phyloP scores from a whole-genome alignment of 192 early-diverging fungal genomes.

The Lunasporangiospora selenospora region DNA sequence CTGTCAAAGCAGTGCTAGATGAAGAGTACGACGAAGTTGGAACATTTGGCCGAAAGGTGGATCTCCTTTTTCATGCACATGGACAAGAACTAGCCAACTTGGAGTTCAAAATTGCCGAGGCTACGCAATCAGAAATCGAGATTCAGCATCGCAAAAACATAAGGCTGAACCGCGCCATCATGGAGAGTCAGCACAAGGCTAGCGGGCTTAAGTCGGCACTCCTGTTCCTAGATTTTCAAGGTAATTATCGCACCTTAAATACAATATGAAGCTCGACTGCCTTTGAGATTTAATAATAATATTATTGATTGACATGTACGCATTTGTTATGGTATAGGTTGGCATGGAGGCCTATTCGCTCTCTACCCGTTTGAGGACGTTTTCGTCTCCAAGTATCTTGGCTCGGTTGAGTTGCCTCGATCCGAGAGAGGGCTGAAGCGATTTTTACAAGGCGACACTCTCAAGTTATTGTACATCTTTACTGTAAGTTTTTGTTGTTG shows the following conservation, averaged over 20 bases:
- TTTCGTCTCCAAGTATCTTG: slow-evolving; percentile 9
- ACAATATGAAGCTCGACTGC: slow-evolving; percentile 2
- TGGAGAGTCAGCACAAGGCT: slow-evolving; percentile 8
- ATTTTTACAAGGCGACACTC: slow-evolving; percentile 4
- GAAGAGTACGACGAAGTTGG: slow-evolving; percentile 10
- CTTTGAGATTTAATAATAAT: slow-evolving; percentile 5
- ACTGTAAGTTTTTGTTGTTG: slow-evolving; percentile 11
- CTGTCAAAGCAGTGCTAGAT: slow-evolving; percentile 6
- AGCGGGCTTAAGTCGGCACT: slow-evolving; percentile 1
- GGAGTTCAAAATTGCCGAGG: slow-evolving; percentile 13
- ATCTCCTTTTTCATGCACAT: slow-evolving; percentile 3
- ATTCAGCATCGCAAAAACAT: slow-evolving; percentile 15
- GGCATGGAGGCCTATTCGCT: slow-evolving; percentile 10
- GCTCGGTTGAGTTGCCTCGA: slow-evolving; percentile 5
- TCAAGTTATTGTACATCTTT: slow-evolving; percentile 3
- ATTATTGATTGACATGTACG: too few relatives aligned
- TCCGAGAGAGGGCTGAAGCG: slow-evolving; percentile 1
- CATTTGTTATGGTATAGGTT: too few relatives aligned
- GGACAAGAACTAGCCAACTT: slow-evolving; percentile 6
- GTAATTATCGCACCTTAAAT: not conserved
- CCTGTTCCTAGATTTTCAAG: slow-evolving; percentile 5
- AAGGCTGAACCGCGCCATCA: slow-evolving; percentile 7
- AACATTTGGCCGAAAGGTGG: slow-evolving; percentile 11
- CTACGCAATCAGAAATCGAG: slow-evolving; percentile 1
- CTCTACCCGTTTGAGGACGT: slow-evolving; percentile 8